Evolutionary conservation across 2,329 filamentous ascomycete species (phyloP).

Genomic region (Spiromastix sp.): DNA sequence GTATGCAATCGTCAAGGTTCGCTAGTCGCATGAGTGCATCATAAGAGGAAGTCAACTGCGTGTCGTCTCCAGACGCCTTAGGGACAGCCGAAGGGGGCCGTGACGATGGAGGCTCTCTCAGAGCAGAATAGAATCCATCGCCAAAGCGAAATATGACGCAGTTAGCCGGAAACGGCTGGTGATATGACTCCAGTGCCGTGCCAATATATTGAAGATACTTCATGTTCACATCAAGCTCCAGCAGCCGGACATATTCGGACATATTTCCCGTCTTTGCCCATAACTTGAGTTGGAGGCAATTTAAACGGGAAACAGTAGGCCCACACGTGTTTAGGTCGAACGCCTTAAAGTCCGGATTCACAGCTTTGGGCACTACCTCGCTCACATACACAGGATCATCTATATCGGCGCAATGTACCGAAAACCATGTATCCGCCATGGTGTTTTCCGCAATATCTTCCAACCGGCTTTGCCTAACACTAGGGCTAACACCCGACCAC

Average conservation of each 20-base stretch:
- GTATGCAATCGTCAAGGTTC: slow-evolving; percentile 81
- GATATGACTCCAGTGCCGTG: slow-evolving; percentile 50
- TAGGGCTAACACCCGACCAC: slow-evolving; percentile 51
- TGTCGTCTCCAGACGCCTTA: slow-evolving; percentile 13
- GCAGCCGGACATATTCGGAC: slow-evolving; percentile 50
- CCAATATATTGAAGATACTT: slow-evolving; percentile 69
- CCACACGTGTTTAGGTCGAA: slow-evolving; percentile 63
- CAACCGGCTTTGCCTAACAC: slow-evolving; percentile 60
- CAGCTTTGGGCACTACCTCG: slow-evolving; percentile 67
- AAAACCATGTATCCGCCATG: slow-evolving; percentile 84
- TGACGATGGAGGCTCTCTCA: slow-evolving; percentile 52
- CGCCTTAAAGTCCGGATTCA: slow-evolving; percentile 81
- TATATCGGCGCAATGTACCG: slow-evolving; percentile 58
- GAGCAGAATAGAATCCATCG: slow-evolving; percentile 75
- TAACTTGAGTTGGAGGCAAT: slow-evolving; percentile 57
- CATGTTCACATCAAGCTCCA: slow-evolving; percentile 64
- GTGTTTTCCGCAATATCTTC: slow-evolving; percentile 60
- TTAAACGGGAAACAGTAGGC: slow-evolving; percentile 54
- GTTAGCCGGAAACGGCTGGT: slow-evolving; percentile 67
- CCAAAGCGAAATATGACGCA: slow-evolving; percentile 75
- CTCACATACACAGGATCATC: slow-evolving; percentile 80
- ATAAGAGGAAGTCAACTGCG: slow-evolving; percentile 64
- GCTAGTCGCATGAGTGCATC: slow-evolving; percentile 79
- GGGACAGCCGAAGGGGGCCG: slow-evolving; percentile 11
- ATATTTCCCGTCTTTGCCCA: slow-evolving; percentile 56